Conservation (phyloP, 2,329 filamentous ascomycete species). For the Thermothelomyces thermophilus region DNA sequence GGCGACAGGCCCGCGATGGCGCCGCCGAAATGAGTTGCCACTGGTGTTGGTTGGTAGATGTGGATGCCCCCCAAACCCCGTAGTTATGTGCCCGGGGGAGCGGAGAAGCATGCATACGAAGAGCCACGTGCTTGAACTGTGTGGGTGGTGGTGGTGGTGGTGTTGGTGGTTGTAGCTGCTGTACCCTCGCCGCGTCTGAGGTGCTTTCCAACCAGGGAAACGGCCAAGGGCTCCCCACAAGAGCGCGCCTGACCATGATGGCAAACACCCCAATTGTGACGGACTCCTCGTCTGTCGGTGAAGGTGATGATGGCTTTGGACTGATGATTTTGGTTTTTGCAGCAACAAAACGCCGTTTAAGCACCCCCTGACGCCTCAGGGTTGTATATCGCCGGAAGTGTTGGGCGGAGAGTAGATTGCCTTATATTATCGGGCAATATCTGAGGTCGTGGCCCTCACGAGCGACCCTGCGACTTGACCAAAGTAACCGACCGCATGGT, state of each 20-base stretch:
- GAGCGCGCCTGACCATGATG: slow-evolving; percentile 7
- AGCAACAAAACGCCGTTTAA: not conserved
- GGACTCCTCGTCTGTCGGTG: too few species aligned
- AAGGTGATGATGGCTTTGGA: too few species aligned
- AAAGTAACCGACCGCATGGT: not conserved
- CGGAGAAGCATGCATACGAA: slow-evolving; percentile 17
- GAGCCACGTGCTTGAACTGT: slow-evolving; percentile 19
- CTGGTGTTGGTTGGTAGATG: slow-evolving; percentile 10
- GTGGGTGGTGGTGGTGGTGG: slow-evolving; percentile 3
- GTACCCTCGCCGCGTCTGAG: slow-evolving; percentile 12
- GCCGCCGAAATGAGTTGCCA: slow-evolving; percentile 8
- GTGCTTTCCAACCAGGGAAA: not conserved
- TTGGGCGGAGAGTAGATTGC: slow-evolving; percentile 21
- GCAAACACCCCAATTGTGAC: not conserved
- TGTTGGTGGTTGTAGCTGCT: slow-evolving; percentile 1
- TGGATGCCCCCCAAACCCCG: slow-evolving; percentile 11
- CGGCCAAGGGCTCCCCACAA: slow-evolving; percentile 8
- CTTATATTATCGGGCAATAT: slow-evolving; percentile 22
- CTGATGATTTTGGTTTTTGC: not conserved
- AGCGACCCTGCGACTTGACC: not conserved
- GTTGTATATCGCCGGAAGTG: slow-evolving; percentile 20
- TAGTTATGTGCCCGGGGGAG: slow-evolving; percentile 19
- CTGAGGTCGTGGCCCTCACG: slow-evolving; percentile 13
- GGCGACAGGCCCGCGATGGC: slow-evolving; percentile 15
- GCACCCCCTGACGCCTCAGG: not conserved